Percentiles rank a stretch among this genome's conserved stretches.
These are phyloP conservation scores for Yamadazyma scolyti DNA, from an alignment of 805 yeast genomes.

Conservation along the genomic window DNA sequence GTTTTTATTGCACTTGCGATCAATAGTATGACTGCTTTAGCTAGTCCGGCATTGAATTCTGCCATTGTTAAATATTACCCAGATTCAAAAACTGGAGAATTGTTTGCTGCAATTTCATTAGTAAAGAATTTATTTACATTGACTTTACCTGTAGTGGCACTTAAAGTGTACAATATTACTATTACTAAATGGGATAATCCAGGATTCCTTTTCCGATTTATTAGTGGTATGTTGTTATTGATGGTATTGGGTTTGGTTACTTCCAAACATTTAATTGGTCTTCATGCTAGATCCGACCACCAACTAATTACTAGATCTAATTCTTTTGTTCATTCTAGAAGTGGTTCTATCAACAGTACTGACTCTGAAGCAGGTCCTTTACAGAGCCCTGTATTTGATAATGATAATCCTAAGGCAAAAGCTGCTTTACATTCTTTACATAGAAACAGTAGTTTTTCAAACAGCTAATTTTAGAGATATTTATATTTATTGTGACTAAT, in stretches of 20 bases:
- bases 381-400: too few relatives aligned
- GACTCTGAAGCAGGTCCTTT: too few relatives aligned
- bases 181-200: slow-evolving; percentile 25
- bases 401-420: too few relatives aligned
- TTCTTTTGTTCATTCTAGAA: slow-evolving; percentile 1
- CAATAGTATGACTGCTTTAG: slow-evolving; percentile 46
- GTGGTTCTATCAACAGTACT: too few relatives aligned
- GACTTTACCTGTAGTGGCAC: slow-evolving; percentile 45
- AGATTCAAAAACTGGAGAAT: slow-evolving; percentile 60
- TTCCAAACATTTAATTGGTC: too few relatives aligned
- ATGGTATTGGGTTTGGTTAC: too few relatives aligned
- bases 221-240: slow-evolving; percentile 10
- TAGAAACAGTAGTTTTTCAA: too few relatives aligned
- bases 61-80: slow-evolving; percentile 59
- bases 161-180: slow-evolving; percentile 42
- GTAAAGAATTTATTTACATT: slow-evolving; percentile 49
- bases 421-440: too few relatives aligned
- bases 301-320: background rate
- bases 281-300: background rate
- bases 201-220: slow-evolving; percentile 21
- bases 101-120: slow-evolving; percentile 67
- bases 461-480: too few relatives aligned
- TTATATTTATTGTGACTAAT: too few relatives aligned
- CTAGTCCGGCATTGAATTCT: slow-evolving; percentile 57
- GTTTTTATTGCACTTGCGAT: slow-evolving; percentile 33